Conservation (phyloP, 129 eudicot species). For the Silybum marianum region DNA sequence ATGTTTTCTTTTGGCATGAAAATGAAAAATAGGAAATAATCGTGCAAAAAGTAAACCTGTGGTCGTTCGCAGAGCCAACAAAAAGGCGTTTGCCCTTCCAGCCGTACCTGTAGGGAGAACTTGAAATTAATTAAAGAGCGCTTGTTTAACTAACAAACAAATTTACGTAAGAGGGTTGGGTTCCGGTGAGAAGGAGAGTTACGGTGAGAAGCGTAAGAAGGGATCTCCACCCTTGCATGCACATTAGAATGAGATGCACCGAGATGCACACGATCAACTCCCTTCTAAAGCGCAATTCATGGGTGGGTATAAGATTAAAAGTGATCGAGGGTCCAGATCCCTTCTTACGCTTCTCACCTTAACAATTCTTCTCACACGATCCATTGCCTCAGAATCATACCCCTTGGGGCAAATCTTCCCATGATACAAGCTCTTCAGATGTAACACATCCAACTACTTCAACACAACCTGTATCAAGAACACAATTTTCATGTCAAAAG, state of each 20-base stretch:
- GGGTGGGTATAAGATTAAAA: no score
- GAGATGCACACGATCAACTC: no score
- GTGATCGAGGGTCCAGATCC: no score
- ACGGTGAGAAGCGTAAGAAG: no score
- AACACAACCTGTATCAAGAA: constrained; percentile 72
- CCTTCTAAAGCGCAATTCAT: no score
- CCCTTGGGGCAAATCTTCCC: constrained; percentile 93
- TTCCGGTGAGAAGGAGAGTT: no score
- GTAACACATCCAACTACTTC: constrained; percentile 89
- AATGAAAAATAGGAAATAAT: not conserved
- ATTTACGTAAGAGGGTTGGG: no score
- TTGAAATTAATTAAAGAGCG: not conserved
- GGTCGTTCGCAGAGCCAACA: constrained; percentile 98
- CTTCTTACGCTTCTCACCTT: no score
- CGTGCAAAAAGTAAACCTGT: constrained; percentile 48
- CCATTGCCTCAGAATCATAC: constrained; percentile 35
- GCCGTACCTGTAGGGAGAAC: constrained; percentile 60
- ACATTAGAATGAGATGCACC: no score
- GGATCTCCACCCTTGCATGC: no score
- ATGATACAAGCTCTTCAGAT: constrained; percentile 70
- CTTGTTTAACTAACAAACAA: not conserved
- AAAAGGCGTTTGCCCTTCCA: constrained; percentile 80
- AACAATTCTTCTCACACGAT: no score
- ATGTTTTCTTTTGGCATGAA: not conserved
- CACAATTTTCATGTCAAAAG: not conserved